Percentiles rank a stretch among this genome's conserved stretches.
phyloP scores from a whole-genome alignment of 1,284 basidiomycete genomes.

The Chalciporus sp. region DNA sequence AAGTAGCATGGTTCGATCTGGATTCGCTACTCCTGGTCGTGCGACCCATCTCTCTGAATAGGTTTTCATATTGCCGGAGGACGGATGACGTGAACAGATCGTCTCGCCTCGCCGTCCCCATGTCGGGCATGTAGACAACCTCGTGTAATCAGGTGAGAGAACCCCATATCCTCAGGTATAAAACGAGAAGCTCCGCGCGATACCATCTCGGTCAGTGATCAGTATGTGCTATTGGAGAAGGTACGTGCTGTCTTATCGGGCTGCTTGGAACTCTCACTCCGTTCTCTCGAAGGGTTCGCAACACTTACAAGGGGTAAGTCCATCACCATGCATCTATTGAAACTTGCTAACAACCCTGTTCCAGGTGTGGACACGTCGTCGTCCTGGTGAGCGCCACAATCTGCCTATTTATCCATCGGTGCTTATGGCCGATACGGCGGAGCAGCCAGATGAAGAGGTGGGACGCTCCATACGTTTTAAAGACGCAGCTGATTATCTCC shows the following conservation, averaged over 20 bases:
- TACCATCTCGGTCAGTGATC: conserved; percentile 18
- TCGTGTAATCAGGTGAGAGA: conserved; percentile 36
- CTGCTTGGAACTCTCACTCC: conserved; percentile 2
- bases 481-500: conserved; percentile 12
- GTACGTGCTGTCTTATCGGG: conserved; percentile 9
- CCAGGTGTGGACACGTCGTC: conserved; percentile 62
- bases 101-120: conserved; percentile 31
- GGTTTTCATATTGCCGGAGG: conserved; percentile 27
- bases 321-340: neutral
- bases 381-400: conserved; percentile 46
- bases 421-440: conserved; percentile 8
- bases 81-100: conserved; percentile 34
- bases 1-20: conserved; percentile 3
- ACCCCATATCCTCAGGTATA: conserved; percentile 28
- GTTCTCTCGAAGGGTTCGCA: conserved; percentile 44
- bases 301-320: conserved; percentile 50
- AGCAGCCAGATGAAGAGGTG: conserved; percentile 67
- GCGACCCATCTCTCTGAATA: conserved; percentile 31
- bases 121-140: conserved; percentile 21
- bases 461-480: conserved; percentile 10
- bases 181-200: conserved; percentile 19
- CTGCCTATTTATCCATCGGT: conserved; percentile 5
- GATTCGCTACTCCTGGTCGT: conserved; percentile 32
- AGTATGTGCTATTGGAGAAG: conserved; percentile 51
- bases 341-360: conserved; percentile 10